Evolutionary conservation across 2,329 filamentous ascomycete species (phyloP).

Genomic region (Trichoderma simmonsii): DNA sequence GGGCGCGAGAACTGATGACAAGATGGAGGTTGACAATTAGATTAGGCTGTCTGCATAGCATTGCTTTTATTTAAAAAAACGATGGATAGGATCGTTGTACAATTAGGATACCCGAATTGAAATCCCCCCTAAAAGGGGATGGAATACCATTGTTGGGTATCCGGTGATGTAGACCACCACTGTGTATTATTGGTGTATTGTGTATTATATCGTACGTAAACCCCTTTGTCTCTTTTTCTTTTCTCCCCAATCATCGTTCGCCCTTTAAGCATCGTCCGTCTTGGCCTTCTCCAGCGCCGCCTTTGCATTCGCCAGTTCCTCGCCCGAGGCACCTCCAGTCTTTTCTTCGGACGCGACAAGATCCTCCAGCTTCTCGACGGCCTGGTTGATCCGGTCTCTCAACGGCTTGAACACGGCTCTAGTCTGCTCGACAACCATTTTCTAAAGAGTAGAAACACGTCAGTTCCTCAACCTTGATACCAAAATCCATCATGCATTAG

Average conservation of each 20-base stretch:
- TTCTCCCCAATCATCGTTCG: not conserved
- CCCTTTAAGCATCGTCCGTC: constrained; percentile 10
- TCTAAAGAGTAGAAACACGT: constrained; percentile 44
- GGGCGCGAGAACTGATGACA: constrained; percentile 48
- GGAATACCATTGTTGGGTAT: not conserved
- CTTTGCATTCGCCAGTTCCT: constrained; percentile 55
- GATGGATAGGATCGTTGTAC: constrained; percentile 20
- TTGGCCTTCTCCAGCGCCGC: constrained; percentile 51
- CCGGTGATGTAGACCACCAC: not conserved
- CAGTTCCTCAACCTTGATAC: not conserved
- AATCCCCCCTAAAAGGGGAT: not conserved
- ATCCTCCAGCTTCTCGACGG: constrained; percentile 70
- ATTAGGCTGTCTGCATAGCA: not conserved
- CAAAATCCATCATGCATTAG: not conserved
- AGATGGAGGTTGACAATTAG: constrained; percentile 62
- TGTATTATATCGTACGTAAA: not conserved
- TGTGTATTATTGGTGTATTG: not conserved
- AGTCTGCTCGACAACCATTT: constrained; percentile 81
- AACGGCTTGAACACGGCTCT: constrained; percentile 75
- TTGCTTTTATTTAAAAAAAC: not conserved
- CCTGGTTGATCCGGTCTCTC: constrained; percentile 66
- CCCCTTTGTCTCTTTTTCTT: not conserved
- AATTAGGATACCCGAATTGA: constrained; percentile 22
- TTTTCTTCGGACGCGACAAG: constrained; percentile 65
- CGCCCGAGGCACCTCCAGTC: constrained; percentile 39